These are phyloP conservation scores for Royoungia palumana DNA, from an alignment of 768 basidiomycete genomes.

Conservation along the genomic window DNA sequence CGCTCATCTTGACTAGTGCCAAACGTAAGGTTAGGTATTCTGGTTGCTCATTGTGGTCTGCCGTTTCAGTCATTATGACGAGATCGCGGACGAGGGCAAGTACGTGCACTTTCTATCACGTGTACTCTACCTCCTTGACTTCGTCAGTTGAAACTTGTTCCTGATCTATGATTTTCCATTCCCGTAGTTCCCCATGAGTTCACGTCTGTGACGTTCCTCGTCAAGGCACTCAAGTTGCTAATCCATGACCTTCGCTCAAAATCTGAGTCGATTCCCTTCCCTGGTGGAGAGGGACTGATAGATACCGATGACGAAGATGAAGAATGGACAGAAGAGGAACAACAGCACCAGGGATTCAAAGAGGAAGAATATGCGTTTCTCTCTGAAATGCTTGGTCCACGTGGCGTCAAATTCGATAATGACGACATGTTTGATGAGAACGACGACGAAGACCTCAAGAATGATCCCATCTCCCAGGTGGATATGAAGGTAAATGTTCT, in stretches of 20 bases:
- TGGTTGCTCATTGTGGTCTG: slow-evolving; percentile 19
- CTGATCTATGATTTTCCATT: slow-evolving; percentile 22
- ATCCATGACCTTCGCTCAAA: slow-evolving; percentile 79
- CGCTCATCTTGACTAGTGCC: slow-evolving; percentile 5
- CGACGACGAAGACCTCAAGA: slow-evolving; percentile 85
- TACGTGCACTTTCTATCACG: slow-evolving; percentile 39
- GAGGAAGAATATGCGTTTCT: slow-evolving; percentile 80
- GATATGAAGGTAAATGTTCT: slow-evolving; percentile 59
- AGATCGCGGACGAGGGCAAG: slow-evolving; percentile 85
- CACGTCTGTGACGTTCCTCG: slow-evolving; percentile 80
- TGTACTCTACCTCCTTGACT: slow-evolving; percentile 1
- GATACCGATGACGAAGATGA: slow-evolving; percentile 86
- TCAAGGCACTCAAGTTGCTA: slow-evolving; percentile 89
- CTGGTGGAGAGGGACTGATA: slow-evolving; percentile 54
- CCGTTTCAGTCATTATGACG: slow-evolving; percentile 85
- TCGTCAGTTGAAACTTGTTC: background rate
- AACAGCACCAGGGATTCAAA: slow-evolving; percentile 52
- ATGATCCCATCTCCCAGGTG: slow-evolving; percentile 82
- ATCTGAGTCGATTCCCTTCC: slow-evolving; percentile 68
- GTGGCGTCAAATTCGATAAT: slow-evolving; percentile 70
- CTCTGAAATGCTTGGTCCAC: slow-evolving; percentile 77
- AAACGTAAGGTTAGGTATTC: slow-evolving; percentile 13
- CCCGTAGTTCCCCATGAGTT: slow-evolving; percentile 79
- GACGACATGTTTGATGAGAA: slow-evolving; percentile 71
- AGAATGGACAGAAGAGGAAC: slow-evolving; percentile 93